Percentiles rank a stretch among this genome's conserved stretches.
Conservation (phyloP, 306 rosid species). For the Castanea crenata region DNA sequence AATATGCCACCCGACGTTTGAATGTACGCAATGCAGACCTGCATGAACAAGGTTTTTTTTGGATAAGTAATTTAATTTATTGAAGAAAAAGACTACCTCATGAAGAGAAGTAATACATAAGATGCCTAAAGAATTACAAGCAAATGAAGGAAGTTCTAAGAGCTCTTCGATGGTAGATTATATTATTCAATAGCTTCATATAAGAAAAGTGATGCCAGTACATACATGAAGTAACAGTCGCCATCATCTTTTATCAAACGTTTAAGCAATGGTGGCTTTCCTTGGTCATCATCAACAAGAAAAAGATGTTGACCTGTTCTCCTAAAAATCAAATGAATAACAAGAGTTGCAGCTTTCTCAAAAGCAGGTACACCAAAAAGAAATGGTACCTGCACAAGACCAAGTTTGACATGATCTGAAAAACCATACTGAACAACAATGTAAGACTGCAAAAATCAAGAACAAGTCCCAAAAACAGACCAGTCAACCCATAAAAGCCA, state of each 20-base stretch:
- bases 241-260: conserved; percentile 78
- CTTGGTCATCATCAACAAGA: conserved; percentile 72
- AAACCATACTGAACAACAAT: not conserved
- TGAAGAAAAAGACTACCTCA: too few relatives aligned
- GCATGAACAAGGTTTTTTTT: conserved; percentile 29
- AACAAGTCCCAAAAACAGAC: too few relatives aligned
- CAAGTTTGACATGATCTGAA: conserved; percentile 2
- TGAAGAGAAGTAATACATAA: too few relatives aligned
- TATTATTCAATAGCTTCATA: not conserved
- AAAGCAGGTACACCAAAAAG: conserved; percentile 89
- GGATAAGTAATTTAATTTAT: not conserved
- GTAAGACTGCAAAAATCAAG: too few relatives aligned
- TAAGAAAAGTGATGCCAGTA: conserved; percentile 14
- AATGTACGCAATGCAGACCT: conserved; percentile 87
- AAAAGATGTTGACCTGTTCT: conserved; percentile 98
- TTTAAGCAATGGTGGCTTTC: conserved; percentile 89
- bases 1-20: conserved; percentile 71
- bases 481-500: too few relatives aligned
- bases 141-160: too few relatives aligned
- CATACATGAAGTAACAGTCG: conserved; percentile 77
- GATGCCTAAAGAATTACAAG: too few relatives aligned
- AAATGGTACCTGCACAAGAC: conserved; percentile 79
- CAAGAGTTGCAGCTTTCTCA: conserved; percentile 69
- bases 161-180: not conserved
- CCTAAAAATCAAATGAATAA: conserved; percentile 90